phyloP scores from a whole-genome alignment of 1,284 basidiomycete species.

The Naganishia liquefaciens region DNA sequence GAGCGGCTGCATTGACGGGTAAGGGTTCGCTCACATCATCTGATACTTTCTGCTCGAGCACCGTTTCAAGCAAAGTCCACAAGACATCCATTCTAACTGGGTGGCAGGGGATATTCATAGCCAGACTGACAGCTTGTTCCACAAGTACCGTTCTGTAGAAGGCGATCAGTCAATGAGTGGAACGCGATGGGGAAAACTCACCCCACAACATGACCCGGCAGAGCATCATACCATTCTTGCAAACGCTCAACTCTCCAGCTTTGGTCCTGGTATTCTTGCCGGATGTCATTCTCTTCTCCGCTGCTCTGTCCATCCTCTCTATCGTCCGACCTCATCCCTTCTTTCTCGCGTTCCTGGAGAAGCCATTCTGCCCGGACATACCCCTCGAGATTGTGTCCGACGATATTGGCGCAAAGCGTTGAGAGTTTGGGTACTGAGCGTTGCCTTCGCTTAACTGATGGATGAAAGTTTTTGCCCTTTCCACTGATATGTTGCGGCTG shows the following conservation, averaged over 20 bases:
- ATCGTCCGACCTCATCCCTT: constrained; percentile 12
- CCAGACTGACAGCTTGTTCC: constrained; percentile 14
- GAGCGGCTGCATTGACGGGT: not conserved
- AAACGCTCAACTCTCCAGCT: constrained; percentile 24
- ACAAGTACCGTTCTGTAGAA: constrained; percentile 9
- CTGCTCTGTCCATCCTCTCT: not conserved
- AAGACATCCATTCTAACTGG: constrained; percentile 12
- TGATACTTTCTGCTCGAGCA: constrained; percentile 2
- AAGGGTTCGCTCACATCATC: not conserved
- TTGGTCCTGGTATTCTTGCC: constrained; percentile 24
- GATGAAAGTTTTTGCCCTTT: not conserved
- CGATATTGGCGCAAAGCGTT: constrained; percentile 11
- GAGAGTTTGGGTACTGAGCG: constrained; percentile 10
- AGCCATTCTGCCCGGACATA: constrained; percentile 28
- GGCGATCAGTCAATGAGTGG: not conserved
- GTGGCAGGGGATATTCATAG: constrained; percentile 10
- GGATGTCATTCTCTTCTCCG: constrained; percentile 1
- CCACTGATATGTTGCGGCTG: not conserved
- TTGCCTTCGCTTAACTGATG: not conserved
- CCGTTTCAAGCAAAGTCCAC: constrained; percentile 16
- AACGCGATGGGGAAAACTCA: not conserved
- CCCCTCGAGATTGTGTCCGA: constrained; percentile 19
- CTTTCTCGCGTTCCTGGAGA: constrained; percentile 11
- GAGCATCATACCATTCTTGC: constrained; percentile 27
- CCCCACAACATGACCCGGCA: constrained; percentile 18